Percentiles rank a stretch among this genome's conserved stretches.
Evolutionary conservation across 2,329 filamentous ascomycete species (phyloP).

Genomic region (Bipolaris gigantea): DNA sequence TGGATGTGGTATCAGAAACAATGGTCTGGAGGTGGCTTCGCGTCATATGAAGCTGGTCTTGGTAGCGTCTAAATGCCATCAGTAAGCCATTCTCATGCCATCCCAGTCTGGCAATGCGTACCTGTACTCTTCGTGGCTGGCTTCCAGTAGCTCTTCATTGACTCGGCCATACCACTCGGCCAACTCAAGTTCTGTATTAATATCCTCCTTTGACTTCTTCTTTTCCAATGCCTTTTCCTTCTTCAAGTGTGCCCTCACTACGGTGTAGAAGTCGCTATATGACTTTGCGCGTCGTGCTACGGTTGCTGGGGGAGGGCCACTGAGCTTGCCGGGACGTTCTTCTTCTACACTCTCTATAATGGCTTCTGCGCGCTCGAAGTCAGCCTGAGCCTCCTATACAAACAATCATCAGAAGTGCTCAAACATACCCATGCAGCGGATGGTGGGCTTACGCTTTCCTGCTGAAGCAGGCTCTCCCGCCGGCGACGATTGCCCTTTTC

Average conservation of each 20-base stretch:
- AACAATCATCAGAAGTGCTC: constrained; percentile 46
- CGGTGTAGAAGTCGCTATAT: constrained; percentile 75
- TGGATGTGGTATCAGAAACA: constrained; percentile 73
- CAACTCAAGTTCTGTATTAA: constrained; percentile 63
- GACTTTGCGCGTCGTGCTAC: constrained; percentile 70
- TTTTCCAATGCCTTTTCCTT: constrained; percentile 52
- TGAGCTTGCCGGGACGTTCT: constrained; percentile 54
- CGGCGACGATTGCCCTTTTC: constrained; percentile 59
- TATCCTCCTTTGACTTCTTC: constrained; percentile 45
- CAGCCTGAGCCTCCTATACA: constrained; percentile 58
- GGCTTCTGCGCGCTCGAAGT: constrained; percentile 57
- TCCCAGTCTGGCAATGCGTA: not conserved
- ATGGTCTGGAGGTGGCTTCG: constrained; percentile 80
- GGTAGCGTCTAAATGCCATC: constrained; percentile 60
- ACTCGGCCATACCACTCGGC: constrained; percentile 61
- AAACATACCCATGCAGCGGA: constrained; percentile 40
- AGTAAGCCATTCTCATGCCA: not conserved
- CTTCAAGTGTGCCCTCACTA: constrained; percentile 59
- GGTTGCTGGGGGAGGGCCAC: constrained; percentile 67
- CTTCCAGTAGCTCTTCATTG: constrained; percentile 71
- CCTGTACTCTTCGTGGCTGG: constrained; percentile 84
- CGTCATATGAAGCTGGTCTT: constrained; percentile 77
- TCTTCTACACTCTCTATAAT: constrained; percentile 65
- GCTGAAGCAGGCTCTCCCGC: constrained; percentile 67
- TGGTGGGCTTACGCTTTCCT: constrained; percentile 52